phyloP scores from a whole-genome alignment of 495 filamentous ascomycete genomes.

The Trichocladium uniseriatum region DNA sequence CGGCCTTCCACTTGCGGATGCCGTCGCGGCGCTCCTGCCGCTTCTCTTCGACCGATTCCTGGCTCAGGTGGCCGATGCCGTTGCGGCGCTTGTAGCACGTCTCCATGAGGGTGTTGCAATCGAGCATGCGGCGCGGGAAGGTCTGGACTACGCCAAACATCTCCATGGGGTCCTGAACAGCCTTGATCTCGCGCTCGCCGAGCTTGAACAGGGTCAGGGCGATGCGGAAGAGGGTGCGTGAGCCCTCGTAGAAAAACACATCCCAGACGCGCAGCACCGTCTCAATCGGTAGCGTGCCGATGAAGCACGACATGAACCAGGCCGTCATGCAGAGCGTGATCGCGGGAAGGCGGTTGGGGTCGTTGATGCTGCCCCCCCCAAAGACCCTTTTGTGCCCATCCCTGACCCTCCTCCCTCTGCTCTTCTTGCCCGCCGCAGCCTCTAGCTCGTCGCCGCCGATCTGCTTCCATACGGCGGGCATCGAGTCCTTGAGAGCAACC shows the following conservation, averaged over 20 bases:
- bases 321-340: constrained; percentile 87
- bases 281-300: constrained; percentile 86
- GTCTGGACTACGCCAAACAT: constrained; percentile 91
- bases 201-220: constrained; percentile 89
- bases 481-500: constrained; percentile 68
- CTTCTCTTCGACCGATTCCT: constrained; percentile 54
- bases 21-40: constrained; percentile 48
- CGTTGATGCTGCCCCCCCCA: constrained; percentile 16
- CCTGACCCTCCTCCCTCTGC: constrained; percentile 25
- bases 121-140: constrained; percentile 71
- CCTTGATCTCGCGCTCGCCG: constrained; percentile 72
- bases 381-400: constrained; percentile 18
- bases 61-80: constrained; percentile 71
- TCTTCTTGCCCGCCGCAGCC: constrained; percentile 38
- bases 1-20: constrained; percentile 32
- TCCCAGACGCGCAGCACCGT: constrained; percentile 91
- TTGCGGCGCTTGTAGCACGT: constrained; percentile 69
- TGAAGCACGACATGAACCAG: constrained; percentile 99
- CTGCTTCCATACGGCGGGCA: constrained; percentile 80
- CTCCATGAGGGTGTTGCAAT: constrained; percentile 73
- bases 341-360: constrained; percentile 60
- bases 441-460: constrained; percentile 64
- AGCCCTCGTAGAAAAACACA: constrained; percentile 89
- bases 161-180: constrained; percentile 83
- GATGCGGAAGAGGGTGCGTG: constrained; percentile 88